Conservation (phyloP, 169 alveolate genomes). For the Cryptosporidium sp. region DNA sequence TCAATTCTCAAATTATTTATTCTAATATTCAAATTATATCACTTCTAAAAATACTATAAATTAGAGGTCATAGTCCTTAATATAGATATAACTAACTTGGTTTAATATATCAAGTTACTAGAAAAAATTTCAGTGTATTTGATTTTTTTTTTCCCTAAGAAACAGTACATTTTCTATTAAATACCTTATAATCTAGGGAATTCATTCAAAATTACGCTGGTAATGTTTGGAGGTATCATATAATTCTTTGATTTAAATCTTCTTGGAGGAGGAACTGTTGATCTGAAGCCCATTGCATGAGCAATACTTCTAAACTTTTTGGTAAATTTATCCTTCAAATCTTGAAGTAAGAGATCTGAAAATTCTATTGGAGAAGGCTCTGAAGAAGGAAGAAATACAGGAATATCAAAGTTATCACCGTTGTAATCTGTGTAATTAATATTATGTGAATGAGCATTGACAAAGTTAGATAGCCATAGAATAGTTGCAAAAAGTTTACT, state of each 20-base stretch:
- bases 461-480: slow-evolving; percentile 57
- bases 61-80: too few species aligned
- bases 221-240: slow-evolving; percentile 33
- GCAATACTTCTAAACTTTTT: slow-evolving; percentile 44
- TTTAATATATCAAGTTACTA: not conserved
- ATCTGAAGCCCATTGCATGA: slow-evolving; percentile 44
- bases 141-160: not conserved
- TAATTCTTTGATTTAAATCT: slow-evolving; percentile 31
- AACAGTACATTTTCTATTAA: not conserved
- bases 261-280: not conserved
- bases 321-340: slow-evolving; percentile 29
- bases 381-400: slow-evolving; percentile 57
- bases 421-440: slow-evolving; percentile 3
- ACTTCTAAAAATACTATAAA: too few species aligned
- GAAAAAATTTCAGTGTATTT: too few species aligned
- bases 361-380: slow-evolving; percentile 37
- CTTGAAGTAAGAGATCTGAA: slow-evolving; percentile 28
- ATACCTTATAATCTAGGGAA: slow-evolving; percentile 7
- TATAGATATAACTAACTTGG: not conserved
- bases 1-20: too few species aligned
- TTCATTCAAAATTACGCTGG: slow-evolving; percentile 17
- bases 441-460: slow-evolving; percentile 30
- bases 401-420: not conserved
- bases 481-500: slow-evolving; percentile 28
- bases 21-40: too few species aligned